Evolutionary conservation across 2,329 filamentous ascomycete species (phyloP).

Genomic region (Hypoxylon sp.): DNA sequence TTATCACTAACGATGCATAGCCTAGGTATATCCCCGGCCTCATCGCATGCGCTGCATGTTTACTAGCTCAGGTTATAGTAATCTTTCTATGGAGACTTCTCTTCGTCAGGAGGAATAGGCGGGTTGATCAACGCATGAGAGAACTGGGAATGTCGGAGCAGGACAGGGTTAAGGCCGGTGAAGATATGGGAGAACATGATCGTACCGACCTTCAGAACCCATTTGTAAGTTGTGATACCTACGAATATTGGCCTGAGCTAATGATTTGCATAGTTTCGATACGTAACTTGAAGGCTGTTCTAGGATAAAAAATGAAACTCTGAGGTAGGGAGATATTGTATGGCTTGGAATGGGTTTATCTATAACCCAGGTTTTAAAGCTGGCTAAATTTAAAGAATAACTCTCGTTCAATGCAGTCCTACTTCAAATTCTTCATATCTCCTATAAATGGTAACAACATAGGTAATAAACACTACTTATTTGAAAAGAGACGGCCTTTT

Average conservation of each 20-base stretch:
- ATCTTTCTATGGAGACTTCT: conserved; percentile 59
- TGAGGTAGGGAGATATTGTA: background rate
- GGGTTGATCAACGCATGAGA: conserved; percentile 50
- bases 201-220: conserved; percentile 58
- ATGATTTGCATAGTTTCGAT: conserved; percentile 24
- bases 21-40: conserved; percentile 62
- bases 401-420: background rate
- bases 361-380: background rate
- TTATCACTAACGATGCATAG: conserved; percentile 33
- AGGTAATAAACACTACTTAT: too few relatives aligned
- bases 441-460: too few relatives aligned
- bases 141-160: conserved; percentile 55
- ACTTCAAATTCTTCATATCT: background rate
- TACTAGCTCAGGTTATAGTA: conserved; percentile 56
- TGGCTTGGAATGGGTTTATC: too few relatives aligned
- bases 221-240: conserved; percentile 51
- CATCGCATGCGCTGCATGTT: conserved; percentile 57
- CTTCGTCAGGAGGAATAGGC: conserved; percentile 59
- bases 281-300: conserved; percentile 10
- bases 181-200: conserved; percentile 56
- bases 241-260: background rate
- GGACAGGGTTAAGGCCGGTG: conserved; percentile 52
- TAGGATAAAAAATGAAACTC: background rate
- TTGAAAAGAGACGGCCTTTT: too few relatives aligned
- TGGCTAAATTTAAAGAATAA: background rate